phyloP scores from a whole-genome alignment of 768 basidiomycete species.

The Macrolepiota albuminosa region DNA sequence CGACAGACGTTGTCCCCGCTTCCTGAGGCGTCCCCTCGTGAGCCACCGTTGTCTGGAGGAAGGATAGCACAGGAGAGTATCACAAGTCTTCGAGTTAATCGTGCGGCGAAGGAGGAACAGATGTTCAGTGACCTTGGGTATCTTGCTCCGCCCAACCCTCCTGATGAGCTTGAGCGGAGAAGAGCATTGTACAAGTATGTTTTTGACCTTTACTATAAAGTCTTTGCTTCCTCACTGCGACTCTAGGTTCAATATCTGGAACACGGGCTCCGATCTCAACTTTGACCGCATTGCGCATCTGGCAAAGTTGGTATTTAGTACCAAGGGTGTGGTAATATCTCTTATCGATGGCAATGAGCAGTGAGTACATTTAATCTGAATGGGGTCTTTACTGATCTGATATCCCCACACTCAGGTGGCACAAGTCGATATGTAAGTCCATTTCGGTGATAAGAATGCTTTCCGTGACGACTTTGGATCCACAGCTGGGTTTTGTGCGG shows the following conservation, averaged over 20 bases:
- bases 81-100: slow-evolving; percentile 30
- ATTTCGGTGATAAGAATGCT: neutral
- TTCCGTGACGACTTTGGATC: neutral
- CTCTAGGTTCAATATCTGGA: slow-evolving; percentile 81
- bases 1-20: slow-evolving; percentile 65
- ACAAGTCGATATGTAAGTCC: slow-evolving; percentile 78
- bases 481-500: slow-evolving; percentile 18
- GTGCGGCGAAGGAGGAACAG: slow-evolving; percentile 62
- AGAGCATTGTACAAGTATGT: slow-evolving; percentile 81
- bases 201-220: neutral
- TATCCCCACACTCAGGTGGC: slow-evolving; percentile 51
- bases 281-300: slow-evolving; percentile 94
- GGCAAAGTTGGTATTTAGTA: slow-evolving; percentile 88
- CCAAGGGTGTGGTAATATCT: slow-evolving; percentile 79
- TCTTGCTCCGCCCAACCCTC: slow-evolving; percentile 77
- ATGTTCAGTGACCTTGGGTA: slow-evolving; percentile 63
- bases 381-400: neutral
- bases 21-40: slow-evolving; percentile 36
- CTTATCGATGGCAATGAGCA: slow-evolving; percentile 83
- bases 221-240: neutral
- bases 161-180: slow-evolving; percentile 77
- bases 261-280: slow-evolving; percentile 80
- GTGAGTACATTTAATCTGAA: slow-evolving; percentile 35
- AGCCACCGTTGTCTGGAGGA: slow-evolving; percentile 27
- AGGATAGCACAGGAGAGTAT: slow-evolving; percentile 25